Percentiles rank a stretch among this genome's conserved stretches.
phyloP scores from a whole-genome alignment of 805 yeast genomes.

The Zygotorulaspora sp. region DNA sequence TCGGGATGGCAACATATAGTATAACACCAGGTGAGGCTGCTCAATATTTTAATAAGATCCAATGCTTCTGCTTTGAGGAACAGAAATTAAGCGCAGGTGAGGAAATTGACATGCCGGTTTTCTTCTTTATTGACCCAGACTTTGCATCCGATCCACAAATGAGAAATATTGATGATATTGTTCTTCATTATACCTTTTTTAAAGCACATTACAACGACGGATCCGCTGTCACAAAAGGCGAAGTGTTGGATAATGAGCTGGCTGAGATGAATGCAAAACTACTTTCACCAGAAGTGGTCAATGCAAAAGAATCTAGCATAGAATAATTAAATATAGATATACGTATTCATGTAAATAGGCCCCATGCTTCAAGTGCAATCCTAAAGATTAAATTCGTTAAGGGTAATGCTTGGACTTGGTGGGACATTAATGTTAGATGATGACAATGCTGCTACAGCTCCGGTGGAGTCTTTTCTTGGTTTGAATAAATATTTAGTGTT shows the following conservation, averaged over 20 bases:
- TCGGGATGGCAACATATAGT: conserved; percentile 98
- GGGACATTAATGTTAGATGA: conserved; percentile 18
- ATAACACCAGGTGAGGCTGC: conserved; percentile 96
- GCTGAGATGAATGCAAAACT: conserved; percentile 18
- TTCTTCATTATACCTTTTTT: conserved; percentile 90
- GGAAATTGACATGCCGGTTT: conserved; percentile 98
- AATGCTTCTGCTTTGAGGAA: conserved; percentile 97
- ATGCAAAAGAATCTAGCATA: not conserved
- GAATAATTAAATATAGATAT: conserved; percentile 5
- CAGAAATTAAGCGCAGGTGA: conserved; percentile 92
- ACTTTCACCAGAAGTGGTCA: conserved; percentile 15
- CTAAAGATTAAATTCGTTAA: conserved; percentile 20
- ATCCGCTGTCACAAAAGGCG: conserved; percentile 32
- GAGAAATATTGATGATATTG: conserved; percentile 85
- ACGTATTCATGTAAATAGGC: conserved; percentile 2
- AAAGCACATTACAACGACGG: conserved; percentile 47
- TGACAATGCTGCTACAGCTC: not conserved
- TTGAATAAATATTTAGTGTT: conserved; percentile 9
- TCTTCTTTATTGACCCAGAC: conserved; percentile 95
- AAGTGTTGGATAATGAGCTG: conserved; percentile 10
- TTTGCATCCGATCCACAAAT: conserved; percentile 88
- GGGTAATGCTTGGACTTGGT: conserved; percentile 28
- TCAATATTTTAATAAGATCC: conserved; percentile 93
- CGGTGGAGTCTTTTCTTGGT: conserved; percentile 1
- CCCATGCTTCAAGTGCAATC: too few species aligned